Evolutionary conservation across 495 filamentous ascomycete genomes (phyloP).

Genomic region (Penicillium cataractarum): DNA sequence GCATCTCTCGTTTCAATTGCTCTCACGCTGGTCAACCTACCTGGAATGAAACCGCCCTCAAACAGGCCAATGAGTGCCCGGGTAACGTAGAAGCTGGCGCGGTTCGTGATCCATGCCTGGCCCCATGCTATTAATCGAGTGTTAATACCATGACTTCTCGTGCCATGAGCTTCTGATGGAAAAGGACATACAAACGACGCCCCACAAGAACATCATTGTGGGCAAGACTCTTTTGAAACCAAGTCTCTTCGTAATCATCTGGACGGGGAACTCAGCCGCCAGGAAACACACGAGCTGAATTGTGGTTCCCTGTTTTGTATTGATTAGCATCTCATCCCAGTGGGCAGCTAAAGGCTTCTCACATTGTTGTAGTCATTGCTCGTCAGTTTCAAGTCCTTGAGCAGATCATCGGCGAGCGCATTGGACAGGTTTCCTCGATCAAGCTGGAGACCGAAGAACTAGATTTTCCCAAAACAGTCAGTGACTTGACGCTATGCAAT

Average conservation of each 20-base stretch:
- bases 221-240: conserved; percentile 2
- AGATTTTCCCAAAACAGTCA: background rate
- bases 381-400: background rate
- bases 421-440: conserved; percentile 6
- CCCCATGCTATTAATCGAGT: background rate
- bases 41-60: conserved; percentile 6
- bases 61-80: conserved; percentile 4
- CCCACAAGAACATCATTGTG: background rate
- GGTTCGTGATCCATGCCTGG: conserved; percentile 3
- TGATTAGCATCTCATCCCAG: background rate
- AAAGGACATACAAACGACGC: background rate
- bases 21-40: background rate
- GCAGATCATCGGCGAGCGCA: conserved; percentile 1
- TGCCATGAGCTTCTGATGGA: background rate
- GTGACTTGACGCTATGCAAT: background rate
- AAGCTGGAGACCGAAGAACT: conserved; percentile 5
- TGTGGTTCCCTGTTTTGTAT: background rate
- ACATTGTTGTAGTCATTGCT: conserved; percentile 6
- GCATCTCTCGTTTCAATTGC: background rate
- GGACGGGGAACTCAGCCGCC: background rate
- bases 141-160: background rate
- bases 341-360: background rate
- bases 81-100: conserved; percentile 2
- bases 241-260: conserved; percentile 1
- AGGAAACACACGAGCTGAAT: conserved; percentile 2